These are phyloP conservation scores for Diplocarpon mali DNA, from an alignment of 2,329 filamentous ascomycete genomes.

Conservation along the genomic window DNA sequence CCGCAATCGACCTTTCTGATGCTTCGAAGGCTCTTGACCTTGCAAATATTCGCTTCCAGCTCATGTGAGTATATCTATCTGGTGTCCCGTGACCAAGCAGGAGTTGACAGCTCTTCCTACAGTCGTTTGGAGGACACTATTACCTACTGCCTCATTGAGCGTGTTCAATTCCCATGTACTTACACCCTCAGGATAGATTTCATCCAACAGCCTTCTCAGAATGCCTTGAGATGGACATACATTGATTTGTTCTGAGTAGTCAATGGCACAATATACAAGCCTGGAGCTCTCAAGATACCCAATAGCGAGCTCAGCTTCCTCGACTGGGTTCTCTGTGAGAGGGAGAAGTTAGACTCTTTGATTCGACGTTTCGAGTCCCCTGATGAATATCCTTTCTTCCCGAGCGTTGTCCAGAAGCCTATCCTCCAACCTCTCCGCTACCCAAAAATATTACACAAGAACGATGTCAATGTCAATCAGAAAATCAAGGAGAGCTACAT, in stretches of 20 bases:
- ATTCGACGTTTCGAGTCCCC: slow-evolving; percentile 93
- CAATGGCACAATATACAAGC: slow-evolving; percentile 75
- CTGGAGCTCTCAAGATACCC: slow-evolving; percentile 71
- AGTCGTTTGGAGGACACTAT: slow-evolving; percentile 97
- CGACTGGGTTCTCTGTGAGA: slow-evolving; percentile 86
- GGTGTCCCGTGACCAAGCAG: background rate
- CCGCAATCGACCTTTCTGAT: slow-evolving; percentile 79
- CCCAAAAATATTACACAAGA: slow-evolving; percentile 75
- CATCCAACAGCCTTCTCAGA: too few relatives aligned
- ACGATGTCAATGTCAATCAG: slow-evolving; percentile 82
- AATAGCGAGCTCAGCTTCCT: slow-evolving; percentile 66
- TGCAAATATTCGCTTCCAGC: slow-evolving; percentile 81
- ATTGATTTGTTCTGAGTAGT: slow-evolving; percentile 29
- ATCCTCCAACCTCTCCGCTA: slow-evolving; percentile 85
- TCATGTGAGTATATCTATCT: slow-evolving; percentile 53
- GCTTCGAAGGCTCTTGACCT: slow-evolving; percentile 78
- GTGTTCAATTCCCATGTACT: slow-evolving; percentile 73
- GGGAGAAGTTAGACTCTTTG: slow-evolving; percentile 82
- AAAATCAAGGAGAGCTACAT: slow-evolving; percentile 82
- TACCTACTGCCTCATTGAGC: slow-evolving; percentile 91
- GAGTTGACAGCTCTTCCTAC: slow-evolving; percentile 1
- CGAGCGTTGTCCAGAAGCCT: slow-evolving; percentile 62
- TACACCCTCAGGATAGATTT: too few relatives aligned
- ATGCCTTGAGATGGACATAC: too few relatives aligned
- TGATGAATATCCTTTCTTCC: slow-evolving; percentile 97